Evolutionary conservation across 2,329 filamentous ascomycete genomes (phyloP), one percentile per base, ranked within the genome.

Genomic region (Penicillium sp.): DNA sequence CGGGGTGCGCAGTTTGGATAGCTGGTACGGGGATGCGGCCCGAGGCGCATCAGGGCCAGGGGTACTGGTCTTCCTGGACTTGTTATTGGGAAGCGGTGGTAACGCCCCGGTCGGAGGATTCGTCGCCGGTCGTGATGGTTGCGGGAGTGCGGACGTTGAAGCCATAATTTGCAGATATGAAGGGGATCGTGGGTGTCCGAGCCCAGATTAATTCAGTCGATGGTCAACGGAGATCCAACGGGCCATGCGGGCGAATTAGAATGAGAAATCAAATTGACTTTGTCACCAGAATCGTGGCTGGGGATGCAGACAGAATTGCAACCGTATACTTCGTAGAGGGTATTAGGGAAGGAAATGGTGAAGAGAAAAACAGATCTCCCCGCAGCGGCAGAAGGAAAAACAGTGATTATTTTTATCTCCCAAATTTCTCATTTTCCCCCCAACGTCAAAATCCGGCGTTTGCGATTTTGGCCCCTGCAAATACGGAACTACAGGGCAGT

Each of bases 101-200:
- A 92, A 70, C 17, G 82, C 77, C 46, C 79, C 75, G 18, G 77
- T 79, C 11, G 86, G 84, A 32, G 86, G 83, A 41, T 80, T 82
- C 52, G 80, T 63, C 16, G 69, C 62, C 35, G 73, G 68, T 51
- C 69, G 76, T 48, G 82, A 80, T 16, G 80, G 75, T 60, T 79
- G 75, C 37, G 84, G 82, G 34, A 85, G 70, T 29, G 82, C 70
- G 37, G 80, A 80, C 39, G 76, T 57, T 20, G 52, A 55, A 17
- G 51, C 47, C 57, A 60, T 59, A 28, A 25, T 27, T 37, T 5
- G 31, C 2, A 6, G 4, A 14, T 17, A 11, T 31, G 29, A n/a
- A 31, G 17, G 10, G 14, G 15, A 9, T 16, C 29, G 15, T 9
- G n/a, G n/a, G n/a, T 30, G 29, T 20, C 22, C 37, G 27, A 25